Evolutionary conservation across 805 yeast genomes (phyloP).

Genomic region (Candida easanensis): DNA sequence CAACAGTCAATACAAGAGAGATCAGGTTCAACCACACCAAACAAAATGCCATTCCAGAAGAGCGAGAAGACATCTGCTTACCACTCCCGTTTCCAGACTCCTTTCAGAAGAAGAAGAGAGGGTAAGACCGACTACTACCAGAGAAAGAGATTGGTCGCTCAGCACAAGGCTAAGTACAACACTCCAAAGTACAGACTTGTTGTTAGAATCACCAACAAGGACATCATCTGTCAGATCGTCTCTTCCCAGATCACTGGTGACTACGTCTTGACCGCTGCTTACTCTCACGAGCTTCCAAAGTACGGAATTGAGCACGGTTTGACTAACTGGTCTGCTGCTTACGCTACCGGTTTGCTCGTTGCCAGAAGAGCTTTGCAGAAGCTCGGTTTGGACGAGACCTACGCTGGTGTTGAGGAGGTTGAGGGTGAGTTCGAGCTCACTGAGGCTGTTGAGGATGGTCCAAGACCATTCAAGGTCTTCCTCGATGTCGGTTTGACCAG

Average conservation of each 20-base stretch:
- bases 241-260: slow-evolving; percentile 98
- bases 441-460: slow-evolving; percentile 99
- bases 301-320: slow-evolving; percentile 98
- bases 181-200: slow-evolving; percentile 99
- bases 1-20: no score
- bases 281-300: slow-evolving; percentile 97
- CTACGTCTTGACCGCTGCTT: slow-evolving; percentile 93
- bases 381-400: slow-evolving; percentile 97
- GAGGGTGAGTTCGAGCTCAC: slow-evolving; percentile 98
- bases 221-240: slow-evolving; percentile 95
- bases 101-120: slow-evolving; percentile 99
- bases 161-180: slow-evolving; percentile 99
- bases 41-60: slow-evolving; percentile 74
- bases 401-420: slow-evolving; percentile 98
- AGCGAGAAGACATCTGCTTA: slow-evolving; percentile 79
- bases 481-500: slow-evolving; percentile 99
- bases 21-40: not conserved
- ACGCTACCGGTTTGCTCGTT: slow-evolving; percentile 96
- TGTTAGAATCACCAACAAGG: slow-evolving; percentile 99
- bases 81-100: slow-evolving; percentile 99
- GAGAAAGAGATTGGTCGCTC: slow-evolving; percentile 99
- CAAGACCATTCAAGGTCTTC: slow-evolving; percentile 99
- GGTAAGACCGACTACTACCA: slow-evolving; percentile 99
- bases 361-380: slow-evolving; percentile 99
- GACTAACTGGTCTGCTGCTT: slow-evolving; percentile 99